Percentiles rank a stretch among this genome's conserved stretches.
Evolutionary conservation across 2,329 filamentous ascomycete genomes (phyloP).

Genomic region (Chaetomiaceae sp.): DNA sequence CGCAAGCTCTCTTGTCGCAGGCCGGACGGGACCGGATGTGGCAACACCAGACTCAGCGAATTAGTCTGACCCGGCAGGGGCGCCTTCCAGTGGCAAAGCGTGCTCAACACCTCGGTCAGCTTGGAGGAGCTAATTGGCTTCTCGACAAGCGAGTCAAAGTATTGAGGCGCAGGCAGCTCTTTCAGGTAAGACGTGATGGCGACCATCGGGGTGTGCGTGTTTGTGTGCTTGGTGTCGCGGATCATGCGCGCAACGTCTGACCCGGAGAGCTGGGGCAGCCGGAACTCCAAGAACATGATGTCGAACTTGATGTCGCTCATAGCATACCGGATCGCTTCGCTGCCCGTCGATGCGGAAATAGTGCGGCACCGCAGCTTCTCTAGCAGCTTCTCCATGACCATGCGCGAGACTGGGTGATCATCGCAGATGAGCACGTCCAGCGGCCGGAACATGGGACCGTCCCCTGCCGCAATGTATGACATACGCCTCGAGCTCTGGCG

Average conservation of each 20-base stretch:
- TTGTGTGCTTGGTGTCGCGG: constrained; percentile 90
- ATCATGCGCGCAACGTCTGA: constrained; percentile 97
- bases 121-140: constrained; percentile 94
- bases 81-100: constrained; percentile 90
- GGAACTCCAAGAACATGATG: constrained; percentile 97
- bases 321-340: constrained; percentile 87
- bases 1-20: constrained; percentile 60
- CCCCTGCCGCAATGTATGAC: constrained; percentile 78
- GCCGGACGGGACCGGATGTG: constrained; percentile 57
- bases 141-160: constrained; percentile 92
- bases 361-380: constrained; percentile 94
- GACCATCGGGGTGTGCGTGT: constrained; percentile 90
- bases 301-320: constrained; percentile 98
- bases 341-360: constrained; percentile 83
- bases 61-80: constrained; percentile 49
- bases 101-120: constrained; percentile 78
- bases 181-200: constrained; percentile 98
- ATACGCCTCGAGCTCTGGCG: constrained; percentile 93
- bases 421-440: constrained; percentile 95
- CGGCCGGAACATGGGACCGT: constrained; percentile 82
- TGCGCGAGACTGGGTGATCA: constrained; percentile 90
- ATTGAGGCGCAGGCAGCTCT: constrained; percentile 87
- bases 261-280: constrained; percentile 89
- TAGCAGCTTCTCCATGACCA: constrained; percentile 98
- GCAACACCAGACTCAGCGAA: constrained; percentile 41